These are phyloP conservation scores for Plenodomus tracheiphilus DNA, from an alignment of 2,329 filamentous ascomycete species.

Conservation along the genomic window DNA sequence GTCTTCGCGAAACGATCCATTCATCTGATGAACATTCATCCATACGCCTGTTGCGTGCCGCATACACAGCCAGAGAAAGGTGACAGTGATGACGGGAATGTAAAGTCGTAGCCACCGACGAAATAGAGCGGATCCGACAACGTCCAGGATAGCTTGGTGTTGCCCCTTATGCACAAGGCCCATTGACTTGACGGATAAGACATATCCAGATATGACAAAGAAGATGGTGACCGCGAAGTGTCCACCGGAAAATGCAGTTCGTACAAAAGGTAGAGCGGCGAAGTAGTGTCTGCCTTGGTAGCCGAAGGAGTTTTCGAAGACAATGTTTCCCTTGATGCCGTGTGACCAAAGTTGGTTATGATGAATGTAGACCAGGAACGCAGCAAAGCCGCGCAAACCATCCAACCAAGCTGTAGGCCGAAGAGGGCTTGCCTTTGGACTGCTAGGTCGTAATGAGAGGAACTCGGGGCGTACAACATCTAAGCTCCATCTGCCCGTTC, in stretches of 20 bases:
- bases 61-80: conserved; percentile 57
- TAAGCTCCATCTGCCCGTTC: conserved; percentile 33
- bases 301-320: conserved; percentile 43
- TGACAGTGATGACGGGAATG: conserved; percentile 58
- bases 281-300: conserved; percentile 37
- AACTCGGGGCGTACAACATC: conserved; percentile 39
- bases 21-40: conserved; percentile 52
- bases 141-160: conserved; percentile 45
- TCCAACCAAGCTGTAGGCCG: conserved; percentile 54
- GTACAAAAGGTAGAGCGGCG: conserved; percentile 46
- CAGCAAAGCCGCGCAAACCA: conserved; percentile 68
- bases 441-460: conserved; percentile 20
- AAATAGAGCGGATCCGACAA: conserved; percentile 54
- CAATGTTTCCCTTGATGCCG: conserved; percentile 52
- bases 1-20: conserved; percentile 50
- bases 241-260: conserved; percentile 54
- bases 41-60: conserved; percentile 51
- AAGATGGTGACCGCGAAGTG: conserved; percentile 59
- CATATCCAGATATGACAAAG: conserved; percentile 58
- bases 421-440: conserved; percentile 21
- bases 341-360: conserved; percentile 54
- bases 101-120: conserved; percentile 56
- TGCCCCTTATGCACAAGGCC: conserved; percentile 49
- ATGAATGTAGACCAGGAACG: conserved; percentile 67
- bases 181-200: conserved; percentile 54